phyloP scores from a whole-genome alignment of 2,329 filamentous ascomycete genomes.

The Gliomastix tumulicola region DNA sequence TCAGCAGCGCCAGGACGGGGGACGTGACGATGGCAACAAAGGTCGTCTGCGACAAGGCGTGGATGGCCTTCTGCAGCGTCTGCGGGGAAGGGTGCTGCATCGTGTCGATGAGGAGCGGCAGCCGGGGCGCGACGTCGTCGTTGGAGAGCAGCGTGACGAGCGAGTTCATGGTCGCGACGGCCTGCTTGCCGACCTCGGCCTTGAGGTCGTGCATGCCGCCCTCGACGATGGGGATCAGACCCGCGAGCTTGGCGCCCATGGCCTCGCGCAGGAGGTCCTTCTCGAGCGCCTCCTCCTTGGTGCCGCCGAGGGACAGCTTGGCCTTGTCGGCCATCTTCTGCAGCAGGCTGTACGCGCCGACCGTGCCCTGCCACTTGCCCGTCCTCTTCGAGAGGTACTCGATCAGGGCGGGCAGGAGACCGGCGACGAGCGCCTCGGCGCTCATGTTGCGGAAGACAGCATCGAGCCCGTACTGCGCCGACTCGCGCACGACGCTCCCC shows the following conservation, averaged over 20 bases:
- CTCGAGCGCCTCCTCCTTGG: constrained; percentile 74
- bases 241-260: constrained; percentile 82
- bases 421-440: constrained; percentile 75
- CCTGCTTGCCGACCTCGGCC: constrained; percentile 78
- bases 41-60: constrained; percentile 94
- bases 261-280: constrained; percentile 87
- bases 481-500: constrained; percentile 78
- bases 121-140: constrained; percentile 89
- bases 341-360: constrained; percentile 76
- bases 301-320: constrained; percentile 70
- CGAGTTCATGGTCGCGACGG: constrained; percentile 86
- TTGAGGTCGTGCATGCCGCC: constrained; percentile 96
- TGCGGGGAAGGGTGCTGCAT: constrained; percentile 91
- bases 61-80: constrained; percentile 90
- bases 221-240: constrained; percentile 86
- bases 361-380: constrained; percentile 95
- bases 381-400: constrained; percentile 75
- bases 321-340: constrained; percentile 95
- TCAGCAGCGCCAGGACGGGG: constrained; percentile 88
- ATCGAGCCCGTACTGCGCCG: constrained; percentile 90
- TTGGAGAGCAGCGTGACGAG: constrained; percentile 88
- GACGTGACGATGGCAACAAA: constrained; percentile 96
- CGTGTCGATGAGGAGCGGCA: constrained; percentile 85
- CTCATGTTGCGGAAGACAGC: constrained; percentile 74
- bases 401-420: constrained; percentile 69